Conservation (phyloP, 306 rosid genomes). For the Malus asiatica region DNA sequence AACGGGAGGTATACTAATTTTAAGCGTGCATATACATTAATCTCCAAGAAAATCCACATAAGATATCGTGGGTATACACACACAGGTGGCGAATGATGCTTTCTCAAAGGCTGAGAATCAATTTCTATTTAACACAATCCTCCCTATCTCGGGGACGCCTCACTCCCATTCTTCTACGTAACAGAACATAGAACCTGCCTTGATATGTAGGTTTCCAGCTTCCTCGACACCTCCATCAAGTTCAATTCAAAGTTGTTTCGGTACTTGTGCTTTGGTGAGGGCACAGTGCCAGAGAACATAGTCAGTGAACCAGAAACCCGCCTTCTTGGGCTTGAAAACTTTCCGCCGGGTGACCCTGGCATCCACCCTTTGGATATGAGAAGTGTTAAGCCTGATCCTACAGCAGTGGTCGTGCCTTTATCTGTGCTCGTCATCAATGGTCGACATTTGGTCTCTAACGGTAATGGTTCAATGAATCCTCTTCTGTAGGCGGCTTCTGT, state of each 20-base stretch:
- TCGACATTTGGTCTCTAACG: slow-evolving; percentile 63
- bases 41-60: neutral
- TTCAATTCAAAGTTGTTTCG: slow-evolving; percentile 81
- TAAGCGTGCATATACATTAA: neutral
- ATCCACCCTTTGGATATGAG: slow-evolving; percentile 35
- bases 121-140: slow-evolving; percentile 8
- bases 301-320: slow-evolving; percentile 65
- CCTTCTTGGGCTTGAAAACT: slow-evolving; percentile 80
- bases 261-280: slow-evolving; percentile 74
- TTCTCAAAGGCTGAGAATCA: slow-evolving; percentile 69
- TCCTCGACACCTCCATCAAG: slow-evolving; percentile 73
- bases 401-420: slow-evolving; percentile 14
- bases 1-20: neutral
- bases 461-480: slow-evolving; percentile 62
- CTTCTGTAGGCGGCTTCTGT: slow-evolving; percentile 41
- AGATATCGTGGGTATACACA: neutral
- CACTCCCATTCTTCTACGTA: slow-evolving; percentile 63
- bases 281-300: slow-evolving; percentile 33
- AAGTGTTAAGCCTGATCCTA: slow-evolving; percentile 35
- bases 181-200: slow-evolving; percentile 83
- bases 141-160: slow-evolving; percentile 54
- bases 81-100: slow-evolving; percentile 22
- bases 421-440: slow-evolving; percentile 27
- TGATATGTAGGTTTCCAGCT: slow-evolving; percentile 93
- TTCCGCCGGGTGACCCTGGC: slow-evolving; percentile 49